A percentile compares a stretch with the other conserved stretches of the same genome.
These are phyloP conservation scores for Annulohypoxylon stygium DNA, from an alignment of 495 filamentous ascomycete genomes.

Conservation along the genomic window DNA sequence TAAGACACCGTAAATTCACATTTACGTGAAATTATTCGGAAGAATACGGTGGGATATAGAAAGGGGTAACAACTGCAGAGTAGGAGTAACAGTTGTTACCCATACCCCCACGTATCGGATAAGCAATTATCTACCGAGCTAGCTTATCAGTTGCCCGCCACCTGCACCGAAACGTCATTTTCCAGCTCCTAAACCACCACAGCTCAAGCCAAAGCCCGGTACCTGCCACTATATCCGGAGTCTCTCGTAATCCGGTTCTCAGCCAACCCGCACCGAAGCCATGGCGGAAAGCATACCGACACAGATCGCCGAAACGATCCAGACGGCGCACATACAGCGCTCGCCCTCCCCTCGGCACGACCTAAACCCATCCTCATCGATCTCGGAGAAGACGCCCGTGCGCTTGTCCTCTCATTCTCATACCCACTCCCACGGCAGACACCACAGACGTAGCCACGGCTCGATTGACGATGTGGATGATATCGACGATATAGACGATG, in stretches of 20 bases:
- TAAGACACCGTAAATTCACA: background rate
- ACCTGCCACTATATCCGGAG: background rate
- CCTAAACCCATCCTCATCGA: slow-evolving; percentile 81
- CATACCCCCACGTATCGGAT: background rate
- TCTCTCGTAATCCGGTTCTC: background rate
- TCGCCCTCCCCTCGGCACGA: slow-evolving; percentile 79
- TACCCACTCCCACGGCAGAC: background rate
- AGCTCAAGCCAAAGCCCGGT: slow-evolving; percentile 8
- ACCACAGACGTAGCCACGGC: slow-evolving; percentile 45
- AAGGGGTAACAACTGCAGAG: background rate
- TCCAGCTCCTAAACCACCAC: background rate
- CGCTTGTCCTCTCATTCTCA: slow-evolving; percentile 24
- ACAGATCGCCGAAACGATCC: slow-evolving; percentile 79
- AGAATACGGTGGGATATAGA: background rate
- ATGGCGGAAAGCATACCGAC: slow-evolving; percentile 64
- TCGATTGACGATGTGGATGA: slow-evolving; percentile 33
- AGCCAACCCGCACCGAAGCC: background rate
- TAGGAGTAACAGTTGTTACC: too few relatives aligned
- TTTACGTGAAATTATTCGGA: background rate
- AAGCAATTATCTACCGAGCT: background rate
- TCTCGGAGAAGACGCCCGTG: slow-evolving; percentile 67
- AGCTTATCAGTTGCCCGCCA: slow-evolving; percentile 21
- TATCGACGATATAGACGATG: slow-evolving; percentile 28
- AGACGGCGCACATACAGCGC: slow-evolving; percentile 79
- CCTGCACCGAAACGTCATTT: slow-evolving; percentile 37